Base-by-base conservation (phyloP, 371 early-diverging fungal genomes). In the Lichtheimia hyalospora region DNA sequence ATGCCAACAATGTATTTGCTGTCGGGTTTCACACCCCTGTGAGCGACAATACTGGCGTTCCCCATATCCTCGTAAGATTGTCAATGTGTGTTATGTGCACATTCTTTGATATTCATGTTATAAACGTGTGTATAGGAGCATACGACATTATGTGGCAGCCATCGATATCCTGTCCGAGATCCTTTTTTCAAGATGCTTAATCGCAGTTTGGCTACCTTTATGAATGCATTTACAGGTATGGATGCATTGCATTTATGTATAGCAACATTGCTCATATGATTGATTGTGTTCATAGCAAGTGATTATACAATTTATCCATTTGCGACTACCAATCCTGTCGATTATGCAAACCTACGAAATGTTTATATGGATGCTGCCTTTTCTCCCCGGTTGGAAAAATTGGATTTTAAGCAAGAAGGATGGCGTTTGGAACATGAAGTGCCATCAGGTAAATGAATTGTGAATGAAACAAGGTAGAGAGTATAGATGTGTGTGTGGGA, bases 161-260 rank as follows among this genome's bases (percentile, higher is more conserved):
- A 85, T 52, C 80, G 79, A 55, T 97, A 88, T 64, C 98, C 97
- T 24, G 94, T 97, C 7, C 80, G 96, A 20, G 98, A 97, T 69
- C 98, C 98, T 15, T 97, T 97, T 63, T 97, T 97, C 80, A 96
- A 96, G 69, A 97, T 97, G 98, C 73, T 95, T 50, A 95, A 95
- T 64, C 87, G 98, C n/a, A 91, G 92, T 58, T 85, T 97, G 79
- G 87, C 97, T 16, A 97, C 95, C 3, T 97, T 90, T 67, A 97
- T 97, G 98, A 97, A 97, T 61, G 98, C 98, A 0, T 88, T 92
- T 79, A 97, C 98, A 3, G 92, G 89, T 85, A 73, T 34, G 44
- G 34, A 34, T 34, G 34, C 6, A 34, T 34, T 3, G 25, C 25
- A 24, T 21, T 3, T 50, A 25, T 59, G 6, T 40, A 13, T 27